Percentiles rank a stretch among this genome's conserved stretches.
Evolutionary conservation across 1,284 basidiomycete species (phyloP).

Genomic region (Bondarzewia mesenterica): DNA sequence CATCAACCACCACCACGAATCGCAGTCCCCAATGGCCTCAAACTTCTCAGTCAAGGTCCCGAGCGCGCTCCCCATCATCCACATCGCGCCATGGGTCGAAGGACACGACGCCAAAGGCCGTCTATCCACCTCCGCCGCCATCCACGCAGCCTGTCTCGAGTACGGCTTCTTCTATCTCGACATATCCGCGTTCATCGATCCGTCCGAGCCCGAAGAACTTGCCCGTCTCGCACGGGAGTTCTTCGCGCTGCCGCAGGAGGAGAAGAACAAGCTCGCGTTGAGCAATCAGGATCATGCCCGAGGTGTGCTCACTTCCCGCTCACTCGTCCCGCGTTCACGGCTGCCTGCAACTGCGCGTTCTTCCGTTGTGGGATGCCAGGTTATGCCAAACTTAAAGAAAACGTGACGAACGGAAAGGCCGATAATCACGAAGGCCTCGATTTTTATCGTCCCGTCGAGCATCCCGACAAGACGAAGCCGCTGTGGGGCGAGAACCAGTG

Average conservation of each 20-base stretch:
- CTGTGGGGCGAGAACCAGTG: conserved; percentile 82
- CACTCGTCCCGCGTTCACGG: background rate
- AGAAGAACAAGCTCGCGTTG: conserved; percentile 65
- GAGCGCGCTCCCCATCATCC: conserved; percentile 23
- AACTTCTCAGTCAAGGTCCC: conserved; percentile 4
- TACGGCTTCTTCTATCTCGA: conserved; percentile 87
- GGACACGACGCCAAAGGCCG: conserved; percentile 28
- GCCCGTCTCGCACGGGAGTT: conserved; percentile 58
- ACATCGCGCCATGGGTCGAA: conserved; percentile 47
- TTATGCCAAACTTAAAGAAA: conserved; percentile 67
- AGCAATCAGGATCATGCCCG: conserved; percentile 62
- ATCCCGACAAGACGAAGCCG: conserved; percentile 59
- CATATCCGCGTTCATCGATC: conserved; percentile 48
- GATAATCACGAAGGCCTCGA: conserved; percentile 85
- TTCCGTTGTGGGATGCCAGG: too few relatives aligned
- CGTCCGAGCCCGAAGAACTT: conserved; percentile 58
- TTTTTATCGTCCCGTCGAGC: conserved; percentile 65
- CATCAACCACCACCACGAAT: background rate
- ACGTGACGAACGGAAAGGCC: conserved; percentile 76
- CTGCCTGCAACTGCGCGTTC: background rate
- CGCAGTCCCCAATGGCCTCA: background rate
- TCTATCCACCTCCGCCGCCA: conserved; percentile 41
- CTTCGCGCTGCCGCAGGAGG: conserved; percentile 60
- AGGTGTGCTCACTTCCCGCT: conserved; percentile 36
- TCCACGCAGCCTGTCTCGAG: conserved; percentile 69